Conservation (phyloP, 495 filamentous ascomycete genomes). For the Xylaria curta region DNA sequence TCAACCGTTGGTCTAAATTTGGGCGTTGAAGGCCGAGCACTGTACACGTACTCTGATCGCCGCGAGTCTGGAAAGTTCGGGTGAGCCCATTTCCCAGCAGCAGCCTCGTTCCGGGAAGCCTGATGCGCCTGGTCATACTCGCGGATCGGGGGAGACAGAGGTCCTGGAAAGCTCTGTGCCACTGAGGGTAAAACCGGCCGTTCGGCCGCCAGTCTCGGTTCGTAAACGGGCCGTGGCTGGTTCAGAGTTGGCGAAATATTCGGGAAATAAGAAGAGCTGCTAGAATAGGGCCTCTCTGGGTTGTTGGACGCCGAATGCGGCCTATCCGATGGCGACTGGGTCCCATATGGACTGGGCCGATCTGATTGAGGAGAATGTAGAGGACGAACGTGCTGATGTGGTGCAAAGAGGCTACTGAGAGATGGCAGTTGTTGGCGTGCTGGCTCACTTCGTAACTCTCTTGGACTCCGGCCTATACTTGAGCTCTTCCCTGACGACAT, state of each 20-base stretch:
- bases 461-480: conserved; percentile 42
- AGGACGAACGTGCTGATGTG: conserved; percentile 46
- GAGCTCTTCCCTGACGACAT: conserved; percentile 47
- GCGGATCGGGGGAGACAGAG: conserved; percentile 46
- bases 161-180: conserved; percentile 48
- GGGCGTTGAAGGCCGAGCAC: conserved; percentile 36
- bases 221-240: conserved; percentile 52
- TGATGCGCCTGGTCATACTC: conserved; percentile 42
- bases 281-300: conserved; percentile 44
- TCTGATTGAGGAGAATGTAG: conserved; percentile 54
- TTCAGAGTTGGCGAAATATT: conserved; percentile 38
- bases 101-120: conserved; percentile 30
- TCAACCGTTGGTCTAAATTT: conserved; percentile 34
- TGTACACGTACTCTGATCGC: conserved; percentile 42
- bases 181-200: conserved; percentile 48
- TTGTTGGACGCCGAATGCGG: conserved; percentile 37
- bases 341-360: conserved; percentile 46
- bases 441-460: conserved; percentile 39
- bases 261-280: conserved; percentile 56
- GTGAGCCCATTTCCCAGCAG: conserved; percentile 32
- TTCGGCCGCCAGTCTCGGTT: conserved; percentile 45
- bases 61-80: conserved; percentile 39
- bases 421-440: conserved; percentile 58
- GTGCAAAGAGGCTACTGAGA: conserved; percentile 60
- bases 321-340: conserved; percentile 53